These are phyloP conservation scores for Metschnikowia similis DNA, from an alignment of 805 yeast species.

Conservation along the genomic window DNA sequence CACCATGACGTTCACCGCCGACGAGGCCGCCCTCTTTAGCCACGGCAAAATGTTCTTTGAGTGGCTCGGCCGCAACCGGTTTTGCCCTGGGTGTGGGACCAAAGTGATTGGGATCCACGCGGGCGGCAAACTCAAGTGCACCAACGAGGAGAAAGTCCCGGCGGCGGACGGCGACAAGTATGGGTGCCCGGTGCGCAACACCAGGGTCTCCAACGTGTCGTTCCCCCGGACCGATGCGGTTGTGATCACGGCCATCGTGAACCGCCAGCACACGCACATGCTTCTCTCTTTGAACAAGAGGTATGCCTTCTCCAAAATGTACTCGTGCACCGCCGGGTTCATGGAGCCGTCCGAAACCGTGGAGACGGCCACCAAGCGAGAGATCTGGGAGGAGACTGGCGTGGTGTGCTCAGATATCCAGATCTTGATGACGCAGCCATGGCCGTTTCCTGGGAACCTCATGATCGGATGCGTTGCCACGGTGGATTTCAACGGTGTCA, in stretches of 20 bases:
- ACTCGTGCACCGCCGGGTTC: slow-evolving; percentile 89
- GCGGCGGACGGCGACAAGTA: slow-evolving; percentile 9
- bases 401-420: slow-evolving; percentile 55
- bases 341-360: slow-evolving; percentile 93
- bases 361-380: slow-evolving; percentile 83
- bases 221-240: slow-evolving; percentile 94
- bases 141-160: slow-evolving; percentile 13
- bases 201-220: slow-evolving; percentile 64
- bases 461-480: slow-evolving; percentile 90
- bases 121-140: slow-evolving; percentile 43
- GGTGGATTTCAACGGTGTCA: slow-evolving; percentile 64
- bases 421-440: slow-evolving; percentile 79
- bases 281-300: slow-evolving; percentile 70
- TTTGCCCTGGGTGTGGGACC: slow-evolving; percentile 86
- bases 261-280: slow-evolving; percentile 53
- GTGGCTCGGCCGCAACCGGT: slow-evolving; percentile 71
- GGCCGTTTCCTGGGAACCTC: slow-evolving; percentile 94
- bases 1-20: slow-evolving; percentile 28
- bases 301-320: slow-evolving; percentile 52
- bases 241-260: slow-evolving; percentile 74
- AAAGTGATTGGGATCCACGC: slow-evolving; percentile 58
- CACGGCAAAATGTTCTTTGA: slow-evolving; percentile 83
- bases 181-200: slow-evolving; percentile 35
- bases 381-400: slow-evolving; percentile 96
- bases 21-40: slow-evolving; percentile 65